phyloP scores from a whole-genome alignment of 2,329 filamentous ascomycete species.

The Aspergillus caelatus region DNA sequence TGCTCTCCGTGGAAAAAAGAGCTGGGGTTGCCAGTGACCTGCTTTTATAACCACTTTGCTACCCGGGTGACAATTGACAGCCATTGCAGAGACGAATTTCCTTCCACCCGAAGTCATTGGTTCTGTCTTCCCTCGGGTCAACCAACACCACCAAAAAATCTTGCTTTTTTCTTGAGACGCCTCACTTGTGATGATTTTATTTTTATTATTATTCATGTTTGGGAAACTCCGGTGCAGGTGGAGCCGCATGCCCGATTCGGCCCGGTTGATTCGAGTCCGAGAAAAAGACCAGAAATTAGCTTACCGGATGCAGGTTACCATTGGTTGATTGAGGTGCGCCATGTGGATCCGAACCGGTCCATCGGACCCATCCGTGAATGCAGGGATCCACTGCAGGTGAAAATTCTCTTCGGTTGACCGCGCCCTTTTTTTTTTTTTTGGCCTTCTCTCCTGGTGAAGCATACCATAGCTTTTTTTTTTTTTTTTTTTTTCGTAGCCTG shows the following conservation, averaged over 20 bases:
- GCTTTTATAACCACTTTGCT: background rate
- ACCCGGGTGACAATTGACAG: background rate
- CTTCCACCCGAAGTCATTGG: slow-evolving; percentile 16
- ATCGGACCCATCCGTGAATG: slow-evolving; percentile 22
- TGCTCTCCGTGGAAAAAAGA: background rate
- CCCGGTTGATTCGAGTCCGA: slow-evolving; percentile 27
- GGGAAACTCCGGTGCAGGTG: slow-evolving; percentile 22
- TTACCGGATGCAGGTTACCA: background rate
- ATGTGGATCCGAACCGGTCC: slow-evolving; percentile 21
- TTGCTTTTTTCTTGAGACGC: background rate
- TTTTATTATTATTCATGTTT: background rate
- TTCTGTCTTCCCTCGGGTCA: background rate
- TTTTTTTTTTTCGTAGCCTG: background rate
- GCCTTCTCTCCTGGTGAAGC: background rate
- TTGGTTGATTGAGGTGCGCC: slow-evolving; percentile 10
- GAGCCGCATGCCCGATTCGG: slow-evolving; percentile 32
- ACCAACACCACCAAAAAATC: background rate
- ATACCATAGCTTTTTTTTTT: background rate
- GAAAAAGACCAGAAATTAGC: slow-evolving; percentile 19
- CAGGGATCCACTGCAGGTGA: slow-evolving; percentile 14
- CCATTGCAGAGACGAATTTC: slow-evolving; percentile 8
- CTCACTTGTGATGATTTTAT: background rate
- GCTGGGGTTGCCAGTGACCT: background rate
- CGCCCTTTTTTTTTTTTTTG: background rate
- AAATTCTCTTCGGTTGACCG: slow-evolving; percentile 10